Evolutionary conservation across 2,329 filamentous ascomycete species (phyloP).

Genomic region (Xylariaceae sp.): DNA sequence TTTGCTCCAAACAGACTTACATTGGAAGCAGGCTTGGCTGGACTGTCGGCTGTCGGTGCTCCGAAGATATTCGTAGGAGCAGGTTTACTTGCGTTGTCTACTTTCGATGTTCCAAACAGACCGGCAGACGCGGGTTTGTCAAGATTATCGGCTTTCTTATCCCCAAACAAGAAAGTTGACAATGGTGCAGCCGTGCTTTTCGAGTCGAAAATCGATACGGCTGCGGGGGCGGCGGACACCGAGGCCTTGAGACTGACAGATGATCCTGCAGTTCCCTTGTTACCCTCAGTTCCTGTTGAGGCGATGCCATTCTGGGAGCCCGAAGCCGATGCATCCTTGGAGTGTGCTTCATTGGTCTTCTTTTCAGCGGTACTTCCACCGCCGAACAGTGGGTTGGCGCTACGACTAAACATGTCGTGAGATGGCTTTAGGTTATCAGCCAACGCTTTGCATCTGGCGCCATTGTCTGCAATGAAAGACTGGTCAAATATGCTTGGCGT

Average conservation of each 20-base stretch:
- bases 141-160: slow-evolving; percentile 21
- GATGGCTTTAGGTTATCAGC: slow-evolving; percentile 19
- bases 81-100: slow-evolving; percentile 15
- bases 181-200: slow-evolving; percentile 35
- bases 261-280: slow-evolving; percentile 7
- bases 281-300: not conserved
- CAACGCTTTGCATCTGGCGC: slow-evolving; percentile 15
- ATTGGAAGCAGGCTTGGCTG: slow-evolving; percentile 14
- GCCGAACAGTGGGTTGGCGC: slow-evolving; percentile 18
- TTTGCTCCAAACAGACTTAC: not conserved
- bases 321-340: not conserved
- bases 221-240: slow-evolving; percentile 19
- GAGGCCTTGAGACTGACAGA: slow-evolving; percentile 26
- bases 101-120: slow-evolving; percentile 9
- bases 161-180: slow-evolving; percentile 23
- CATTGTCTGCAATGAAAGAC: slow-evolving; percentile 14
- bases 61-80: slow-evolving; percentile 8
- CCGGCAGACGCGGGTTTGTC: slow-evolving; percentile 12
- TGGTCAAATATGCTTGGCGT: slow-evolving; percentile 17
- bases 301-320: too few relatives aligned
- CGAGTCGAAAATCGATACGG: slow-evolving; percentile 35
- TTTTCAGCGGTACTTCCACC: slow-evolving; percentile 26
- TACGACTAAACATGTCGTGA: slow-evolving; percentile 23
- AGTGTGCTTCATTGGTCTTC: slow-evolving; percentile 27
- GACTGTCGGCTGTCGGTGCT: slow-evolving; percentile 18